Evolutionary conservation across 2,329 filamentous ascomycete species (phyloP).

Genomic region (Samsoniella hepiali): DNA sequence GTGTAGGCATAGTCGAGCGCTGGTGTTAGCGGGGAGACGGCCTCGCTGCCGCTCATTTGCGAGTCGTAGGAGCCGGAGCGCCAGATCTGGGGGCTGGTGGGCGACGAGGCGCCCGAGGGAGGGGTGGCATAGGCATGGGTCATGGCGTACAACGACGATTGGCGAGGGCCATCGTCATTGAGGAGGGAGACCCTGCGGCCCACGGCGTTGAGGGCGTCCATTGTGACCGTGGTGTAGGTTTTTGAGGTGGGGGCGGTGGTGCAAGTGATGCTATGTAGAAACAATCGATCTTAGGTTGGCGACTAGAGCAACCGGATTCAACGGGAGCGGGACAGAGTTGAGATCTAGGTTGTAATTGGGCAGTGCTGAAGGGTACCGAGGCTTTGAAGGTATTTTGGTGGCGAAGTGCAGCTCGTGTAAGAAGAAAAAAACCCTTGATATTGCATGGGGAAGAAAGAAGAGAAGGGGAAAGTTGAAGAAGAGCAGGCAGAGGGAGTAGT

Average conservation of each 20-base stretch:
- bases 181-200: conserved; percentile 59
- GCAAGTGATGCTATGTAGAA: conserved; percentile 3
- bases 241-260: conserved; percentile 1
- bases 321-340: background rate
- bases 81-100: conserved; percentile 54
- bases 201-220: conserved; percentile 55
- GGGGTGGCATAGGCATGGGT: conserved; percentile 34
- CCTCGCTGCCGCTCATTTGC: conserved; percentile 47
- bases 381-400: background rate
- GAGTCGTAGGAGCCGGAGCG: conserved; percentile 62
- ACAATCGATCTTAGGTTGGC: background rate
- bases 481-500: conserved; percentile 9
- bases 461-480: conserved; percentile 9
- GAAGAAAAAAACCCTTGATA: background rate
- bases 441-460: background rate
- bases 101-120: conserved; percentile 43
- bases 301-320: background rate
- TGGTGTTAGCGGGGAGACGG: conserved; percentile 55
- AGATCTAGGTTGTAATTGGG: background rate
- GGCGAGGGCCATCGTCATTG: conserved; percentile 50
- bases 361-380: background rate
- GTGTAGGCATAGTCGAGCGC: conserved; percentile 42
- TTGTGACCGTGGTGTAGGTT: conserved; percentile 27
- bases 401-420: background rate
- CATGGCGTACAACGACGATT: conserved; percentile 34